Percentiles rank a stretch among this genome's conserved stretches.
Evolutionary conservation across 1,284 basidiomycete genomes (phyloP).

Genomic region (Cerrena zonata): DNA sequence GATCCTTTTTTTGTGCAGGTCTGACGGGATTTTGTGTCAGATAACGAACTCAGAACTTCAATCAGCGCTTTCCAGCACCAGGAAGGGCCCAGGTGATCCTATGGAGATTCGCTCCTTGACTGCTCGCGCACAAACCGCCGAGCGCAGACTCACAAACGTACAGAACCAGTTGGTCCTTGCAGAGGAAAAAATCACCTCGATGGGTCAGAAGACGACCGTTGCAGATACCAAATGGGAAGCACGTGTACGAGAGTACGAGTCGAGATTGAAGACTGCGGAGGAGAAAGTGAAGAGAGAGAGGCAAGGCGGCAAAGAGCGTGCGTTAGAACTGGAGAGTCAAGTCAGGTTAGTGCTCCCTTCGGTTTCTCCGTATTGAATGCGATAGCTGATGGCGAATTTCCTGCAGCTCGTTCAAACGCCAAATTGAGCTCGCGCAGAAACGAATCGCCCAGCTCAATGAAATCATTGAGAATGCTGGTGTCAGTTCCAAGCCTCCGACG

Average conservation of each 20-base stretch:
- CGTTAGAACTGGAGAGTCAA: slow-evolving; percentile 62
- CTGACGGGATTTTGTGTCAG: slow-evolving; percentile 33
- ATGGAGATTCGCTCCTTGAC: slow-evolving; percentile 69
- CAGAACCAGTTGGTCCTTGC: slow-evolving; percentile 77
- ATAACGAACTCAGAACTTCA: slow-evolving; percentile 72
- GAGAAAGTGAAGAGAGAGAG: slow-evolving; percentile 93
- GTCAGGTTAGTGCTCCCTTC: slow-evolving; percentile 48
- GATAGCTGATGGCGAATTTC: slow-evolving; percentile 7
- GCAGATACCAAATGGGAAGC: slow-evolving; percentile 89
- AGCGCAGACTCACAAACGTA: slow-evolving; percentile 74
- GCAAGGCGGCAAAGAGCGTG: slow-evolving; percentile 88
- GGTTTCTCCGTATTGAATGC: neutral
- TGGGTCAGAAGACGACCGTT: slow-evolving; percentile 62
- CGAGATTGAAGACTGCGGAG: slow-evolving; percentile 76
- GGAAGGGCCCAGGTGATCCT: slow-evolving; percentile 53
- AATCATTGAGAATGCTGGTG: slow-evolving; percentile 45
- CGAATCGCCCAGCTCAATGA: slow-evolving; percentile 61
- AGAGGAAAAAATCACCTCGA: slow-evolving; percentile 75
- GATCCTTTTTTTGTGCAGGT: neutral
- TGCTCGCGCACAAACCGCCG: slow-evolving; percentile 72
- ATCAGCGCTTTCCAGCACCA: slow-evolving; percentile 63
- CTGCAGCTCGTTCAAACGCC: slow-evolving; percentile 58
- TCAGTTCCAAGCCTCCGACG: slow-evolving; percentile 28
- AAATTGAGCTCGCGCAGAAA: slow-evolving; percentile 66
- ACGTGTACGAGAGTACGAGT: slow-evolving; percentile 86